Base-by-base conservation (phyloP, 495 filamentous ascomycete species). In the Jackrogersella minutella region DNA sequence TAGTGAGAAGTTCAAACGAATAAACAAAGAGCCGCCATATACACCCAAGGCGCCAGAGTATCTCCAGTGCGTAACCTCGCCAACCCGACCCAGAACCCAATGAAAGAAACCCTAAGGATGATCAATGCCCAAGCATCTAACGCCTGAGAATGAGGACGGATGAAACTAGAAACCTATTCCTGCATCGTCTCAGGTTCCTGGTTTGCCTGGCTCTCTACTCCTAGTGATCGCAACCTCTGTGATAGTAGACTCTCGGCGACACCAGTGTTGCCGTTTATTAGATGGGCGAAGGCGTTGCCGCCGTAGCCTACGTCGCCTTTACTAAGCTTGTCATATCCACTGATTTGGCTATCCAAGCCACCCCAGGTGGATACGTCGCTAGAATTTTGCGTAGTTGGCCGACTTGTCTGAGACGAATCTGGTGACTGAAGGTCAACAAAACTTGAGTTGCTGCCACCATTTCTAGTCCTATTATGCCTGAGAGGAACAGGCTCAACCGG, bases 231-330 rank as follows among this genome's bases (percentile, higher is more conserved):
- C 21, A 83, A 58, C n/a, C 79, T 68, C 41, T 83, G 70, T 2
- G 81, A 83, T 3, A 83, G 58, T 16, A 83, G 68, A 2, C 81
- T 76, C 53, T 81, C 80, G 2, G 78, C 64, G 8, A 65, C 57
- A 16, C 62, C 70, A 9, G 73, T 69, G 16, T 70, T 71, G 14
- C 59, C 71, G 41, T 71, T 69, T 31, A 73, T 72, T 8, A 70
- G 68, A 10, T 28, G 63, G 28, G 64, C 61, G 33, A 84, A 88
- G 9, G 82, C 78, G 64, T 88, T 84, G 8, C 87, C 88, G 5
- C 84, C 87, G 62, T 92, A 93, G 17, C 88, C 89, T 11, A 78
- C 74, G 70, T 91, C 88, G 13, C 85, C 88, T 69, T 83, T 90
- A 70, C 69, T 88, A 34, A 90, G 85, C 70, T 91, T 92, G 62